Evolutionary conservation across 495 filamentous ascomycete species (phyloP), one percentile per base, ranked within the genome.

Genomic region (Pyrenula massariospora): DNA sequence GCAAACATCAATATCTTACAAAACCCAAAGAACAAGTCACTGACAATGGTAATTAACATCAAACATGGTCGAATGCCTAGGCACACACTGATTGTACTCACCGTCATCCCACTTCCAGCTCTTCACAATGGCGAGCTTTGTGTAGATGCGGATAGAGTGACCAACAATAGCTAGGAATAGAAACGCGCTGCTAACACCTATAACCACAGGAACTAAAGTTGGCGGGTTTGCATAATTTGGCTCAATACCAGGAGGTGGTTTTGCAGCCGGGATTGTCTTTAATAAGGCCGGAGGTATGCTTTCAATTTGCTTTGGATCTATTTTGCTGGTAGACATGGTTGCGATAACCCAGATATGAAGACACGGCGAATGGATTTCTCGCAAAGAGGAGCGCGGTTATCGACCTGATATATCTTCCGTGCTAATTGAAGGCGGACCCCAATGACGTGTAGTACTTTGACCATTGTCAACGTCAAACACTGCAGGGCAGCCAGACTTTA

Each of bases 121-220:
- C 52, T 59, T 61, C 19, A 42, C 25, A 12, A 61, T 56, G 42
- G 24, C 24, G 15, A 56, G n/a, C 54, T 60, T 61, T 2, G 59
- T 61, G 47, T 60, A 61, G 49, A 57, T 60, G n/a, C 59, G 58
- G 31, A 61, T 60, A n/a, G 50, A 59, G 58, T 60, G 60, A 57
- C 58, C 60, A n/a, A 56, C 20, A 3, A 55, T 22, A 57, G 59
- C 58, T n/a, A 61, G 12, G 51, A 31, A 31, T 15, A 61, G 59
- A 48, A 59, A 60, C 21, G 52, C n/a, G 3, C 20, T 52, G 36
- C 58, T 48, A 3, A 60, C 49, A 10, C 58, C 57, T 19, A 61
- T 23, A 36, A 61, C 22, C 8, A 51, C 47, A 21, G 59, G 59
- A 36, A 59, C 59, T 21, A 20, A 48, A 52, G 59, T 56, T 2